Percentiles rank a stretch among this genome's conserved stretches.
Evolutionary conservation across 768 basidiomycete genomes (phyloP).

Genomic region (Boletus vinaceobasis): DNA sequence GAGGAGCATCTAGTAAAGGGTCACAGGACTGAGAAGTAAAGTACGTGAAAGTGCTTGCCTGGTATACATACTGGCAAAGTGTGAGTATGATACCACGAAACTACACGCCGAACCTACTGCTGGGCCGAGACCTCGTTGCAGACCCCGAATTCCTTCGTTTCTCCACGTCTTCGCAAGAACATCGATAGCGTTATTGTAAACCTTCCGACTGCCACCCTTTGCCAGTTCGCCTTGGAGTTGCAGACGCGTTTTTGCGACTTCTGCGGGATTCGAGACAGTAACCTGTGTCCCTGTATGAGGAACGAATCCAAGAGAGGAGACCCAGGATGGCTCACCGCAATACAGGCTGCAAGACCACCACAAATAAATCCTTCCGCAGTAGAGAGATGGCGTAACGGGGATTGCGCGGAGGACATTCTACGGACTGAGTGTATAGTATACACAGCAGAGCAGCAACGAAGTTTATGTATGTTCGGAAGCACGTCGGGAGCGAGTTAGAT

Average conservation of each 20-base stretch:
- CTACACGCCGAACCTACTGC: slow-evolving; percentile 55
- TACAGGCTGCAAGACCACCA: slow-evolving; percentile 88
- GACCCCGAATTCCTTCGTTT: slow-evolving; percentile 86
- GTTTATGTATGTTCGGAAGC: background rate
- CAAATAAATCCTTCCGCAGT: slow-evolving; percentile 81
- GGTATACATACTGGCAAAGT: slow-evolving; percentile 74
- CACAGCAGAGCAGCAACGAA: background rate
- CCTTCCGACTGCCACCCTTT: slow-evolving; percentile 62
- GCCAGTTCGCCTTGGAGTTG: slow-evolving; percentile 96
- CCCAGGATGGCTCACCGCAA: slow-evolving; percentile 55
- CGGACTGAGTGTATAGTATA: background rate
- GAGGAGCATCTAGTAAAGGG: slow-evolving; percentile 64
- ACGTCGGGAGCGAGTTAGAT: background rate
- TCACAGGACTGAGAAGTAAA: slow-evolving; percentile 3
- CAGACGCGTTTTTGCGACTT: slow-evolving; percentile 84
- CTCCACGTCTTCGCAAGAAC: slow-evolving; percentile 83
- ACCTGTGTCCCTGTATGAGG: slow-evolving; percentile 45
- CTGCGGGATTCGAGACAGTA: slow-evolving; percentile 75
- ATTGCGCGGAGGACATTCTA: slow-evolving; percentile 19
- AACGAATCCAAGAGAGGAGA: background rate
- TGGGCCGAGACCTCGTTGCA: slow-evolving; percentile 88
- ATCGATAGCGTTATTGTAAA: slow-evolving; percentile 89
- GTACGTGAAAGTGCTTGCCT: slow-evolving; percentile 48
- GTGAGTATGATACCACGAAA: slow-evolving; percentile 7
- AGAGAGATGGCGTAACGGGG: slow-evolving; percentile 41